These are phyloP conservation scores for Fusarium phyllophilum DNA, from an alignment of 2,329 filamentous ascomycete species.

Conservation along the genomic window DNA sequence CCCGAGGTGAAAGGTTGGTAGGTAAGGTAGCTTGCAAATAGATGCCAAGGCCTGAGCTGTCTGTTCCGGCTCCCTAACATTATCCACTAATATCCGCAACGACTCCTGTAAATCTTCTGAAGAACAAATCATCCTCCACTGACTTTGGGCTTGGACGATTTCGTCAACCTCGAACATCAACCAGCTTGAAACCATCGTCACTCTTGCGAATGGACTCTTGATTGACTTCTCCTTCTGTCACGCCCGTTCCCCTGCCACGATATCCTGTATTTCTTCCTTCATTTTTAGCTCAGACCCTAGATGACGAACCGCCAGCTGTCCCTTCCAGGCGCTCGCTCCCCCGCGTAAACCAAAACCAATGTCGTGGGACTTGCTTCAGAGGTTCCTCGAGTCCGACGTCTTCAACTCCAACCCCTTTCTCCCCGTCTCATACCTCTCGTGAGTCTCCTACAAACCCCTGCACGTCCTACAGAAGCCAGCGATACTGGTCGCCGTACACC, in stretches of 20 bases:
- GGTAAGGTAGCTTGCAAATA: neutral
- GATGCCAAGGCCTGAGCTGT: constrained; percentile 6
- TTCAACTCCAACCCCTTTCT: constrained; percentile 92
- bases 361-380: constrained; percentile 89
- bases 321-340: constrained; percentile 45
- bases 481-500: neutral
- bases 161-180: constrained; percentile 26
- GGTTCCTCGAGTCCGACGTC: constrained; percentile 93
- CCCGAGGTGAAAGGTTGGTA: neutral
- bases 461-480: neutral
- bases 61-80: constrained; percentile 3
- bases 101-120: constrained; percentile 34
- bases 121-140: constrained; percentile 4
- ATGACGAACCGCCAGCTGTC: constrained; percentile 52
- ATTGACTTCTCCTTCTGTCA: constrained; percentile 12
- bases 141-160: constrained; percentile 2
- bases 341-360: constrained; percentile 63
- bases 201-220: constrained; percentile 29
- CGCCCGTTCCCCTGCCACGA: constrained; percentile 1
- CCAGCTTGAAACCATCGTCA: constrained; percentile 19
- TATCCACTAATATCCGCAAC: constrained; percentile 36
- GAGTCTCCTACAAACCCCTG: constrained; percentile 53
- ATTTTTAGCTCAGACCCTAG: constrained; percentile 43
- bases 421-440: constrained; percentile 89
- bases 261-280: constrained; percentile 15